Evolutionary conservation across 2,329 filamentous ascomycete species (phyloP).

Genomic region (Lasiodiplodia sp.): DNA sequence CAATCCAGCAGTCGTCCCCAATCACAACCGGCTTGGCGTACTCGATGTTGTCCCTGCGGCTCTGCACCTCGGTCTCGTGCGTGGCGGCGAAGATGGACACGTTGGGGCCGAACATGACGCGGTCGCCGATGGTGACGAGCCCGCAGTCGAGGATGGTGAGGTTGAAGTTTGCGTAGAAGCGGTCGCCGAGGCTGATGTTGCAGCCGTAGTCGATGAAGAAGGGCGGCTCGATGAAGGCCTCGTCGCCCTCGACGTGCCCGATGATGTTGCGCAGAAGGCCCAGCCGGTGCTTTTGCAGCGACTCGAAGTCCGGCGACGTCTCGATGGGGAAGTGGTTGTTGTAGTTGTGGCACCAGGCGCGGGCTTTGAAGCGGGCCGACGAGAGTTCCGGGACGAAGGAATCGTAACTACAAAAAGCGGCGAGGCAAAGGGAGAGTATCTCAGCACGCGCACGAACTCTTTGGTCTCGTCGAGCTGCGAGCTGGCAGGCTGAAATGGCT

Average conservation of each 20-base stretch:
- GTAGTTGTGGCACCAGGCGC: slow-evolving; percentile 65
- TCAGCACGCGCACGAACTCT: not conserved
- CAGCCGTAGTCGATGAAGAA: slow-evolving; percentile 71
- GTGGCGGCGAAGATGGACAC: slow-evolving; percentile 62
- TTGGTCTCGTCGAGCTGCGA: not conserved
- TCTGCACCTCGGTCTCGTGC: slow-evolving; percentile 60
- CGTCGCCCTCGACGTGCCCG: slow-evolving; percentile 43
- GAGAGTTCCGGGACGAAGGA: slow-evolving; percentile 57
- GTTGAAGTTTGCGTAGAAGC: slow-evolving; percentile 70
- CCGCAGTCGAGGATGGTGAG: slow-evolving; percentile 61
- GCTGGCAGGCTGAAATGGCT: not conserved
- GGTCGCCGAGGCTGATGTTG: slow-evolving; percentile 67
- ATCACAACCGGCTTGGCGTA: slow-evolving; percentile 58
- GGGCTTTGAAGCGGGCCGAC: slow-evolving; percentile 61
- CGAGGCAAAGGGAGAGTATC: not conserved
- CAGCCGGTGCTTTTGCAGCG: slow-evolving; percentile 38
- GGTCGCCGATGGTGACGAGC: slow-evolving; percentile 60
- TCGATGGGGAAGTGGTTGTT: slow-evolving; percentile 56
- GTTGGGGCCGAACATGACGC: slow-evolving; percentile 61
- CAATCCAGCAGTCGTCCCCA: slow-evolving; percentile 55
- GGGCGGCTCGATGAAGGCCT: slow-evolving; percentile 65
- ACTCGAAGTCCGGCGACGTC: slow-evolving; percentile 37
- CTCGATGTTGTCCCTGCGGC: slow-evolving; percentile 57
- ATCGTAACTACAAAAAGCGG: slow-evolving; percentile 55
- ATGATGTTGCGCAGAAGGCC: slow-evolving; percentile 41